Evolutionary conservation across 345 rosid species (phyloP), one percentile per base, ranked within the genome.

Genomic region (Fremontodendron californicum): DNA sequence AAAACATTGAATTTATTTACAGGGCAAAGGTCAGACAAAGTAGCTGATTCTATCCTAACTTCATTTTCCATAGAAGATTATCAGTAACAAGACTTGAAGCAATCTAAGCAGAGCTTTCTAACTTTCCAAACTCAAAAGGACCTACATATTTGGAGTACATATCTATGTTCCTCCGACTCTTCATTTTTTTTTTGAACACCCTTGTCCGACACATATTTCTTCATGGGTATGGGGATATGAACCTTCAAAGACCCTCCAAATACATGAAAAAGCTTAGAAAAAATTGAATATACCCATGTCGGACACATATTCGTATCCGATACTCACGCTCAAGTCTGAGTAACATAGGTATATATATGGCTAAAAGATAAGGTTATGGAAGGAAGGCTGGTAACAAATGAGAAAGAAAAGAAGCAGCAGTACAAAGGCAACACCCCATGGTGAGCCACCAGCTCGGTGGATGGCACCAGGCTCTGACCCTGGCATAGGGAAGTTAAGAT

Each of bases 401-500:
- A 89, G 90, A 48, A 81, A 78, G 74, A 80, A 67, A 29, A 87
- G 90, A 19, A 89, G 85, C 67, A 85, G 67, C 27, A 89, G 19
- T 11, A 85, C 82, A 29, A 75, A 68, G 21, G 89, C 89, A 2
- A 89, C 80, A 29, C 90, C 90, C 90, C 88, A 89, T 2, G 92
- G 84, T 0, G 92, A 89, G 69, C 90, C 90, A 0, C 90, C 90
- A 2, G 87, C 92, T 21, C 85, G 73, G 25, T 84, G 92, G 78
- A 87, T 84, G 77, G 87, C 86, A 6, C 74, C 83, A 0, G 88
- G 92, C 83, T 89, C 89, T 0, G 91, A 83, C 54, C 88, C 90
- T 1, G 89, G 90, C 62, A 89, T 78, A 0, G 87, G 87, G 49
- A 89, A 63, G 77, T 55, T 67, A 19, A 87, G 61, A 10, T 74